phyloP scores from a whole-genome alignment of 2,329 filamentous ascomycete genomes.

The Aspergillus udagawae region DNA sequence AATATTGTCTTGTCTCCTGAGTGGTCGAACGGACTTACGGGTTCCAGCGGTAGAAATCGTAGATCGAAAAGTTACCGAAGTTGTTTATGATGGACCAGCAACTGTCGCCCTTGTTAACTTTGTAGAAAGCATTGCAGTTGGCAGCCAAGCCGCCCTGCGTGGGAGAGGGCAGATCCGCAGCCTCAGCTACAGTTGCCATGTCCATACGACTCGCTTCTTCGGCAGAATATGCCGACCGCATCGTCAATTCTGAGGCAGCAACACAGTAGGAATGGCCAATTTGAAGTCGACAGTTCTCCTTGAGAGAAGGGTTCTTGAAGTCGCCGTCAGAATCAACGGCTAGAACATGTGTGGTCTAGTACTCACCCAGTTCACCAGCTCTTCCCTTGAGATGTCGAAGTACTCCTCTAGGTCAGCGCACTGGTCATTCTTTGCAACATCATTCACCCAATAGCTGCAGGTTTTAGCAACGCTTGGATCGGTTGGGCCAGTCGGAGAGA shows the following conservation, averaged over 20 bases:
- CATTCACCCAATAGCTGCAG: neutral
- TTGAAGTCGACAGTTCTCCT: neutral
- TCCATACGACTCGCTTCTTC: neutral
- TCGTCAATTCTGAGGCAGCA: neutral
- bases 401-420: neutral
- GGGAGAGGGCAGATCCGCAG: neutral
- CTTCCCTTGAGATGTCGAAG: neutral
- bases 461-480: neutral
- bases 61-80: neutral
- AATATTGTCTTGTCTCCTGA: neutral
- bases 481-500: neutral
- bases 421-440: neutral
- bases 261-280: neutral
- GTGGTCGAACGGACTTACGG: neutral
- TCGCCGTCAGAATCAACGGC: neutral
- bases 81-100: neutral
- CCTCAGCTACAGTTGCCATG: neutral
- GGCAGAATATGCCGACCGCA: neutral
- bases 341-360: neutral
- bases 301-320: neutral
- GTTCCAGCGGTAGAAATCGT: neutral
- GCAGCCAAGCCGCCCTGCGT: neutral
- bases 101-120: neutral
- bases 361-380: neutral
- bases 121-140: neutral